Evolutionary conservation across 768 basidiomycete species (phyloP).

Genomic region (Lactarius hatsudake): DNA sequence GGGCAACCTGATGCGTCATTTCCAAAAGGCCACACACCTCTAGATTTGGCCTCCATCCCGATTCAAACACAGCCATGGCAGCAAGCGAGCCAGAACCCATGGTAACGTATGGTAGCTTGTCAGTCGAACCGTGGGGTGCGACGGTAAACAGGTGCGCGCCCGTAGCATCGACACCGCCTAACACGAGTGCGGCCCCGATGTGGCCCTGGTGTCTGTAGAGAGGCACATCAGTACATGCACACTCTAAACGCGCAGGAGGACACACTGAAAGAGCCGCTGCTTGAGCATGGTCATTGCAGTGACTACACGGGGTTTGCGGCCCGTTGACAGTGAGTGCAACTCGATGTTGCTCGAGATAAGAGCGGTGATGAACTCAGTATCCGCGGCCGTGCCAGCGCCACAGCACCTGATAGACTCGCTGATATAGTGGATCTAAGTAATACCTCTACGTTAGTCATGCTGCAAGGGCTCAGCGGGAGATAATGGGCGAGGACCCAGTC

Average conservation of each 20-base stretch:
- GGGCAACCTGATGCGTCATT: slow-evolving; percentile 13
- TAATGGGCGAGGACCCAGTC: background rate
- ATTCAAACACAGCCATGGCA: slow-evolving; percentile 98
- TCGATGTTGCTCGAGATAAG: slow-evolving; percentile 96
- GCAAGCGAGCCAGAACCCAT: slow-evolving; percentile 97
- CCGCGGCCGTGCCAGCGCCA: slow-evolving; percentile 98
- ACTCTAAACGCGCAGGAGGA: background rate
- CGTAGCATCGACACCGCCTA: slow-evolving; percentile 93
- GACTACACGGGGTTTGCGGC: slow-evolving; percentile 88
- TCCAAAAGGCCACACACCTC: slow-evolving; percentile 47
- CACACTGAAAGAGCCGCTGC: slow-evolving; percentile 88
- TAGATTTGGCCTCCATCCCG: slow-evolving; percentile 77
- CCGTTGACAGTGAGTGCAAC: slow-evolving; percentile 85
- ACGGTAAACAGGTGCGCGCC: slow-evolving; percentile 96
- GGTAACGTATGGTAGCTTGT: slow-evolving; percentile 97
- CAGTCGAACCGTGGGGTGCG: slow-evolving; percentile 94
- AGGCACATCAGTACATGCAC: background rate
- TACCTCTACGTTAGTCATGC: slow-evolving; percentile 2
- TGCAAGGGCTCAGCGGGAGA: background rate
- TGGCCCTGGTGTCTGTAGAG: slow-evolving; percentile 81
- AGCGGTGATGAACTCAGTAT: slow-evolving; percentile 93
- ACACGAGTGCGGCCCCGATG: slow-evolving; percentile 91
- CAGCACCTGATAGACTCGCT: slow-evolving; percentile 95
- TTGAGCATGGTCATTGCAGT: slow-evolving; percentile 99
- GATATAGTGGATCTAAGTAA: slow-evolving; percentile 88